phyloP scores from a whole-genome alignment of 1,284 basidiomycete species.

The Sphagnurus paluster region DNA sequence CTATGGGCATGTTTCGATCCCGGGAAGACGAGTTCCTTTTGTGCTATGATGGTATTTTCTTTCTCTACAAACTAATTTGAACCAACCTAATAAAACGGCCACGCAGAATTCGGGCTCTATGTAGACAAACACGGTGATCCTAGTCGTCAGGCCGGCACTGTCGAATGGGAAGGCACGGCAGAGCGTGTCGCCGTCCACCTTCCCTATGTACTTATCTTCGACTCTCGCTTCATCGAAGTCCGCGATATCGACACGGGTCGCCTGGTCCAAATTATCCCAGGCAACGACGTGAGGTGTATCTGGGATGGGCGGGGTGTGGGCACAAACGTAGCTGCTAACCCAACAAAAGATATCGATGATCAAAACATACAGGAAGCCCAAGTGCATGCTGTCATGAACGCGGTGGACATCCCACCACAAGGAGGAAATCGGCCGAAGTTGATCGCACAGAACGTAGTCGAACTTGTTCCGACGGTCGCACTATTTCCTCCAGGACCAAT shows the following conservation, averaged over 20 bases:
- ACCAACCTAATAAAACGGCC: slow-evolving; percentile 59
- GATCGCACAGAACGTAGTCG: slow-evolving; percentile 74
- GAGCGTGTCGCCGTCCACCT: slow-evolving; percentile 87
- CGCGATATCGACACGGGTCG: slow-evolving; percentile 88
- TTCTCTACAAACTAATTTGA: slow-evolving; percentile 30
- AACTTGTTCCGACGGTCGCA: slow-evolving; percentile 80
- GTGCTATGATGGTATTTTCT: slow-evolving; percentile 80
- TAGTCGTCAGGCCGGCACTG: slow-evolving; percentile 68
- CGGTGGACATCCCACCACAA: slow-evolving; percentile 40
- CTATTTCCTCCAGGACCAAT: slow-evolving; percentile 41
- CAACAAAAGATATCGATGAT: slow-evolving; percentile 57
- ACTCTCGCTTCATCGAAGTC: slow-evolving; percentile 91
- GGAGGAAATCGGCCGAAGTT: slow-evolving; percentile 39
- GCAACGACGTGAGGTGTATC: slow-evolving; percentile 82
- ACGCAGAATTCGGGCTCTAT: slow-evolving; percentile 87
- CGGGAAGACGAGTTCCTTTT: slow-evolving; percentile 90
- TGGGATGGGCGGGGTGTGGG: slow-evolving; percentile 82
- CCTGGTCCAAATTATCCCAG: slow-evolving; percentile 88
- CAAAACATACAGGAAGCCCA: slow-evolving; percentile 65
- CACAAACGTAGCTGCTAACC: slow-evolving; percentile 59
- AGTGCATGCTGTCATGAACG: slow-evolving; percentile 76
- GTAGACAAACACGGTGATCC: slow-evolving; percentile 89
- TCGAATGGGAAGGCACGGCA: slow-evolving; percentile 95
- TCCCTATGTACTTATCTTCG: slow-evolving; percentile 90
- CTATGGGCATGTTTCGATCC: slow-evolving; percentile 91